Base-by-base conservation (phyloP, 1,139 yeast genomes). In the Pichia sp. region DNA sequence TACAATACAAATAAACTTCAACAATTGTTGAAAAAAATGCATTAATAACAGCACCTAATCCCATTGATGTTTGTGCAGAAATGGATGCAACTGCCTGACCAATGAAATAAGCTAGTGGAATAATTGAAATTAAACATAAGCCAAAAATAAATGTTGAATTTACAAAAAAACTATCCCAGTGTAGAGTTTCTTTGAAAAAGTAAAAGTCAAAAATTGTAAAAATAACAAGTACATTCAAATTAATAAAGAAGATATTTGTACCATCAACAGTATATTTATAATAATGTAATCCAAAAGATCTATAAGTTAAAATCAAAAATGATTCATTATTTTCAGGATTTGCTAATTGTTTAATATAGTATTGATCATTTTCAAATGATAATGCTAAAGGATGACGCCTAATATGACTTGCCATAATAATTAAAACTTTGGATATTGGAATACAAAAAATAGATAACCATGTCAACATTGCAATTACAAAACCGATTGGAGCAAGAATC, bases 11-110 rank as follows among this genome's bases (percentile, higher is more conserved):
- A 62, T 83, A 92, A 26, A 92, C 87, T 61, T 92, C 99, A 12
- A 92, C 97, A 43, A 94, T 76, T 0, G 98, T 90, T 1, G 98
- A 90, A 71, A 92, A 92, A 58, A 94, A 90, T 1, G 99, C 99
- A 64, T 92, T 92, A 56, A 92, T 89, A 1, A 90, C 96, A 2
- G 99, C 98, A 69, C 98, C 98, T 53, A 92, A 82, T n/a, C 97
- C 97, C 97, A 92, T 92, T 0, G 97, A 90, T 1, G 97, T 87
- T 66, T 94, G 98, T 0, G 98, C 97, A 3, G 96, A 86, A 52
- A 92, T 92, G 2, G 97, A 90, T 0, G 99, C 99, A 26, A 92
- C 98, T 2, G 97, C 98, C 64, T 92, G 97, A 4, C 99, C 99
- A 57, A 92, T 90, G 63, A 90, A 92, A 62, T 92, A 92, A 0